phyloP scores from a whole-genome alignment of 169 alveolate species.

The Plasmodium malariae region DNA sequence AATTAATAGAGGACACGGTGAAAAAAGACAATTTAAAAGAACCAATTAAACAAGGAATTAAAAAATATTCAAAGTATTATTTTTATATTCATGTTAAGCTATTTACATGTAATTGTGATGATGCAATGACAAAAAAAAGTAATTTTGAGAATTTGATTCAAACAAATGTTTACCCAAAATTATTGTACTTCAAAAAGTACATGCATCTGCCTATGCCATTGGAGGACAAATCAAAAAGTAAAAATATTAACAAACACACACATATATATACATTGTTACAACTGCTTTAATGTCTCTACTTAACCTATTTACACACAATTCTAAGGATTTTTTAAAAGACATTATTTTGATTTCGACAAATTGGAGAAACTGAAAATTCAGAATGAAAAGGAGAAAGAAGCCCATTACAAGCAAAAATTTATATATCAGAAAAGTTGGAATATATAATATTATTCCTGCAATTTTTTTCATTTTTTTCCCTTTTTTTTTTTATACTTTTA shows the following conservation, averaged over 20 bases:
- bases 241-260: neutral
- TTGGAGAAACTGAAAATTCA: constrained; percentile 31
- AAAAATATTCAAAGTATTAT: constrained; percentile 37
- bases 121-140: constrained; percentile 17
- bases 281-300: neutral
- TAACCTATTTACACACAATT: constrained; percentile 10
- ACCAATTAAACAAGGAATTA: constrained; percentile 10
- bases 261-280: neutral
- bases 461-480: constrained; percentile 1
- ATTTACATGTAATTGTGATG: constrained; percentile 60
- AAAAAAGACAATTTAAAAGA: constrained; percentile 52
- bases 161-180: constrained; percentile 66
- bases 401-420: constrained; percentile 15
- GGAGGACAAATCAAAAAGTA: constrained; percentile 76
- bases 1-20: constrained; percentile 19
- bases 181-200: constrained; percentile 63
- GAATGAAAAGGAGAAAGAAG: constrained; percentile 13
- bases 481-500: neutral
- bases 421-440: constrained; percentile 59
- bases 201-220: constrained; percentile 61
- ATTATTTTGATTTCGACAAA: constrained; percentile 53
- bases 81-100: constrained; percentile 69
- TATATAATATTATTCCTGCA: constrained; percentile 4
- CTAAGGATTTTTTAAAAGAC: constrained; percentile 75
- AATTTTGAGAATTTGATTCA: constrained; percentile 59